Base-by-base conservation (phyloP, 2,329 filamentous ascomycete genomes). In the Fusarium newnesense region DNA sequence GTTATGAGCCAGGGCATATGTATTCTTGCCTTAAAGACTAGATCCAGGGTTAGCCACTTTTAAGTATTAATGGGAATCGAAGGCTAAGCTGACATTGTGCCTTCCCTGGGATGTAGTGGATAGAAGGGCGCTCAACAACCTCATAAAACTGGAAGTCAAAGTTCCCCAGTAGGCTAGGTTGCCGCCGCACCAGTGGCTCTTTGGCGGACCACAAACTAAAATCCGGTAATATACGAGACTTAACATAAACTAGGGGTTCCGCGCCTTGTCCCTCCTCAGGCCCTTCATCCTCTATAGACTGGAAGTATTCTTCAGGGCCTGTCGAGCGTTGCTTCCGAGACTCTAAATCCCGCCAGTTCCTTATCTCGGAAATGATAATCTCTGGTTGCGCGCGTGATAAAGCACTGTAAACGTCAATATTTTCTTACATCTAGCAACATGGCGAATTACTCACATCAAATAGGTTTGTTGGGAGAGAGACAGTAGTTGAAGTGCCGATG, bases 391-490 rank as follows among this genome's bases (percentile, higher is more conserved):
- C 37, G n/a, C 70, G 60, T 0, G 63, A 52, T 12, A 75, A 37
- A 0, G 67, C 73, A 5, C 73, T 75, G 1, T 3, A 0, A 2
- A 5, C 0, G n/a, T 15, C 3, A 13, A 15, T 1, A 2, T 3
- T 26, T 21, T 18, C 46, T 19, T 11, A 3, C 21, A 15, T 16
- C 18, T 9, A 4, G 1, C 5, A 39, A 36, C 2, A 13, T 5
- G 4, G 3, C 5, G 3, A 16, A 18, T 11, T 5, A 21, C 64
- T 30, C 19, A 66, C 64, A 72, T 64, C 13, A 69, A 24, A 18
- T 74, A 74, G 3, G 60, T 69, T 26, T 74, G 66, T 5, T 74
- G 69, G 1, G 71, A 74, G 0, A 75, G 16, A 0, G 28, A 28
- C 0, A 76, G 26, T 2, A 74, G 19, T 6, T 69, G 63, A 9